phyloP scores from a whole-genome alignment of 2,329 filamentous ascomycete genomes.

The Fusarium mundagurra region DNA sequence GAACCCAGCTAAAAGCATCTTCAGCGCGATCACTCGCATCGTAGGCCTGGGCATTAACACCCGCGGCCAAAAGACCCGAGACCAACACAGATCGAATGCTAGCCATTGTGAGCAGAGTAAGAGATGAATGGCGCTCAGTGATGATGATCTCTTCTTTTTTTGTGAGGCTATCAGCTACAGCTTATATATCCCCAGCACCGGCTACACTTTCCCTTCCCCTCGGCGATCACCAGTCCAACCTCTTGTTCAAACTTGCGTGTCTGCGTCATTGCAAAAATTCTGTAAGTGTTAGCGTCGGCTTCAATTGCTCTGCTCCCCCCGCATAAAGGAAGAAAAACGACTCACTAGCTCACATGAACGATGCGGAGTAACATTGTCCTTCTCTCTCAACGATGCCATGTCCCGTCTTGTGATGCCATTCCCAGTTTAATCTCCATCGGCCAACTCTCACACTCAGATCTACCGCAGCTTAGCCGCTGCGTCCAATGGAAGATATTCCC shows the following conservation, averaged over 20 bases:
- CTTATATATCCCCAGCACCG: slow-evolving; percentile 26
- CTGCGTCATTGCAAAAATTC: slow-evolving; percentile 29
- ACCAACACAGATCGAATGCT: slow-evolving; percentile 49
- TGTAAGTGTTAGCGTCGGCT: background rate
- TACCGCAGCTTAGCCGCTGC: slow-evolving; percentile 16
- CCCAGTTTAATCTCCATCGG: slow-evolving; percentile 23
- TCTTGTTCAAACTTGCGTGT: background rate
- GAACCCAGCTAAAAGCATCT: slow-evolving; percentile 51
- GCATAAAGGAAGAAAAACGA: background rate
- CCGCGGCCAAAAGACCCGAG: slow-evolving; percentile 46
- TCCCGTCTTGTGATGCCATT: slow-evolving; percentile 29
- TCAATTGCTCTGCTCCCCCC: background rate
- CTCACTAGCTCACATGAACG: background rate
- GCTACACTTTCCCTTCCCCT: background rate
- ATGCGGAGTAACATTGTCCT: slow-evolving; percentile 8
- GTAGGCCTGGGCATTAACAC: slow-evolving; percentile 43
- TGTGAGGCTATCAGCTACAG: background rate
- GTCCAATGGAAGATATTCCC: background rate
- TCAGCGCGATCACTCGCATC: slow-evolving; percentile 34
- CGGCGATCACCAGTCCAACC: background rate
- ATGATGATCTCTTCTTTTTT: slow-evolving; percentile 10
- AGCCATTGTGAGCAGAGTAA: slow-evolving; percentile 29
- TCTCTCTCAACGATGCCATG: no score
- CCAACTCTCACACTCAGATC: background rate
- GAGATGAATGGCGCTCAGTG: slow-evolving; percentile 1